Evolutionary conservation across 78 protist genomes (phyloP).

Genomic region (Dictyostelium brefeldianum): DNA sequence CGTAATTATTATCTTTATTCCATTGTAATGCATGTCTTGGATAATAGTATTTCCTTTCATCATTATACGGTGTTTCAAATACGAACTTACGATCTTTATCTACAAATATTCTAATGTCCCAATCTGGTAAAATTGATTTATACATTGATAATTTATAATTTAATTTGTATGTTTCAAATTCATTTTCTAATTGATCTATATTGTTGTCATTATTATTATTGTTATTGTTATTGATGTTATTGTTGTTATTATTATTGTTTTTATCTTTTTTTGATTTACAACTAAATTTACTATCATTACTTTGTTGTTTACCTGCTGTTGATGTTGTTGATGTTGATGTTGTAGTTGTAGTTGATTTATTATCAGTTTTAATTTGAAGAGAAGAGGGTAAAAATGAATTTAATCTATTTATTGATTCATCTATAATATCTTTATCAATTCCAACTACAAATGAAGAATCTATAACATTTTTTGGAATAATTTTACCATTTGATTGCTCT

Average conservation of each 20-base stretch:
- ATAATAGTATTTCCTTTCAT: background rate
- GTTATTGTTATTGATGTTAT: background rate
- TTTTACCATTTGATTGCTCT: background rate
- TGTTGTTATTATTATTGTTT: no score
- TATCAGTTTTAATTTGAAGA: background rate
- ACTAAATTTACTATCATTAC: background rate
- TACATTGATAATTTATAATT: background rate
- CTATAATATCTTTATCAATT: background rate
- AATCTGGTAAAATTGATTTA: background rate
- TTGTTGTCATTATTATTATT: background rate
- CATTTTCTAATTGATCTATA: background rate
- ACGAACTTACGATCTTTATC: background rate
- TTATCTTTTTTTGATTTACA: no score
- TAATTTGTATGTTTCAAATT: background rate
- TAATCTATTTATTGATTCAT: background rate
- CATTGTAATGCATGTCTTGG: background rate
- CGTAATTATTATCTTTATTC: slow-evolving; percentile 9
- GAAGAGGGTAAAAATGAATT: background rate
- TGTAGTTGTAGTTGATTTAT: background rate
- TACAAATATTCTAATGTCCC: background rate
- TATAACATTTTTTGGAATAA: background rate
- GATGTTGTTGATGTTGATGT: background rate
- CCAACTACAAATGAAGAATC: slow-evolving; percentile 13
- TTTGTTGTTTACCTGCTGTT: background rate
- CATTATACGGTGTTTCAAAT: background rate